A percentile compares a stretch with the other conserved stretches of the same genome.
These are phyloP conservation scores for Cladosporium cucumerinum DNA, from an alignment of 2,329 filamentous ascomycete genomes.

Conservation along the genomic window DNA sequence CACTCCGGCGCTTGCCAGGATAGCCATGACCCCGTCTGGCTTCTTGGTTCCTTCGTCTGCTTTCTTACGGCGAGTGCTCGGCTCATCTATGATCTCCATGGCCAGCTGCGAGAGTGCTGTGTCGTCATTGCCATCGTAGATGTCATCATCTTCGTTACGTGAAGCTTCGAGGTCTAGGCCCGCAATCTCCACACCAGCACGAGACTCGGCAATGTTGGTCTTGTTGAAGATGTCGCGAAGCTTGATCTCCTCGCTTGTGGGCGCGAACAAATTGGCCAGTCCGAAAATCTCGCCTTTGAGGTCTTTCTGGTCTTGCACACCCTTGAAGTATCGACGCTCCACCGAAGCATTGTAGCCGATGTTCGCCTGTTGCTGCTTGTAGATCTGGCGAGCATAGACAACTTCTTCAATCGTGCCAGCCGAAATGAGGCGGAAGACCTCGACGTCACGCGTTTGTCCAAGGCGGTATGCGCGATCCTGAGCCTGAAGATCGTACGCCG, in stretches of 20 bases:
- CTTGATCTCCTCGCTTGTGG: conserved; percentile 72
- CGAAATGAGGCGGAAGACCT: conserved; percentile 88
- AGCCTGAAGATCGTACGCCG: conserved; percentile 87
- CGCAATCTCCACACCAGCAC: conserved; percentile 76
- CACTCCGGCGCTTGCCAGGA: conserved; percentile 81
- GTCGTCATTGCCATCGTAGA: conserved; percentile 50
- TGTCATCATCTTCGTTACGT: conserved; percentile 49
- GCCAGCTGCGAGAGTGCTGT: conserved; percentile 72
- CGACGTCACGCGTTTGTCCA: conserved; percentile 86
- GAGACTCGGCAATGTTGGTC: conserved; percentile 92
- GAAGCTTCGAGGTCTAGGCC: conserved; percentile 72
- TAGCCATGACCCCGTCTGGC: conserved; percentile 78
- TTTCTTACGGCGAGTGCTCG: conserved; percentile 34
- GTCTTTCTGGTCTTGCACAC: conserved; percentile 77
- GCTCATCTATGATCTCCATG: conserved; percentile 50
- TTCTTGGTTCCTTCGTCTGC: conserved; percentile 38
- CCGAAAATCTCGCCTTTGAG: conserved; percentile 95
- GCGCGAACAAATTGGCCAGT: conserved; percentile 79
- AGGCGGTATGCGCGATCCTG: conserved; percentile 96
- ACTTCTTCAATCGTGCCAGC: conserved; percentile 95
- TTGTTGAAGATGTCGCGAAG: conserved; percentile 97
- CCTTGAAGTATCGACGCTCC: conserved; percentile 91
- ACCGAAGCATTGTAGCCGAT: conserved; percentile 92
- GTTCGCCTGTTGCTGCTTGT: conserved; percentile 98
- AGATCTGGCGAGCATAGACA: conserved; percentile 93